These are phyloP conservation scores for Backusella morwellensis DNA, from an alignment of 192 early-diverging fungal genomes.

Conservation along the genomic window DNA sequence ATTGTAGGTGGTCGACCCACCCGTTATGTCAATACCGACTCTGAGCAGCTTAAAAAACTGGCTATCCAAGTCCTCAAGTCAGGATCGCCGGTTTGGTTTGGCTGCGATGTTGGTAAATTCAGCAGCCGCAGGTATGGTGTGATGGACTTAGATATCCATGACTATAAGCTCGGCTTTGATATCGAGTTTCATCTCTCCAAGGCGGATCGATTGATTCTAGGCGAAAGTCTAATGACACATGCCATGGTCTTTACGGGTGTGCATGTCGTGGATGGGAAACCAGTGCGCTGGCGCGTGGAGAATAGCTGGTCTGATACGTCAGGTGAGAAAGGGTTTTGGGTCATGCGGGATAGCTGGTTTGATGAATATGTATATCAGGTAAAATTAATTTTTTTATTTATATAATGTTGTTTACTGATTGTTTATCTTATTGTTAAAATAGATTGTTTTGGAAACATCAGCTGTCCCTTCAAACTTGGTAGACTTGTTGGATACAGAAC, in stretches of 20 bases:
- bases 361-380: conserved; percentile 72
- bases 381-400: background rate
- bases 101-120: conserved; percentile 73
- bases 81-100: conserved; percentile 74
- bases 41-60: conserved; percentile 56
- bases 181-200: conserved; percentile 59
- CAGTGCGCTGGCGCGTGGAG: conserved; percentile 74
- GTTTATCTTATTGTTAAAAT: background rate
- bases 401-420: background rate
- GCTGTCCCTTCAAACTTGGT: conserved; percentile 58
- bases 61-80: conserved; percentile 57
- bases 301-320: conserved; percentile 51
- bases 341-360: conserved; percentile 81
- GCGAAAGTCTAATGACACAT: conserved; percentile 76
- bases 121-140: conserved; percentile 50
- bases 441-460: conserved; percentile 71
- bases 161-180: conserved; percentile 67
- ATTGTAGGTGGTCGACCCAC: conserved; percentile 63
- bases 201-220: conserved; percentile 66
- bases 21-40: conserved; percentile 64
- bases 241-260: conserved; percentile 81
- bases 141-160: conserved; percentile 60
- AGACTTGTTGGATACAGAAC: conserved; percentile 60
- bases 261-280: conserved; percentile 59
- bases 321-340: conserved; percentile 73